Evolutionary conservation across 2,329 filamentous ascomycete species (phyloP), one percentile per base, ranked within the genome.

Genomic region (Catunica adiposa): DNA sequence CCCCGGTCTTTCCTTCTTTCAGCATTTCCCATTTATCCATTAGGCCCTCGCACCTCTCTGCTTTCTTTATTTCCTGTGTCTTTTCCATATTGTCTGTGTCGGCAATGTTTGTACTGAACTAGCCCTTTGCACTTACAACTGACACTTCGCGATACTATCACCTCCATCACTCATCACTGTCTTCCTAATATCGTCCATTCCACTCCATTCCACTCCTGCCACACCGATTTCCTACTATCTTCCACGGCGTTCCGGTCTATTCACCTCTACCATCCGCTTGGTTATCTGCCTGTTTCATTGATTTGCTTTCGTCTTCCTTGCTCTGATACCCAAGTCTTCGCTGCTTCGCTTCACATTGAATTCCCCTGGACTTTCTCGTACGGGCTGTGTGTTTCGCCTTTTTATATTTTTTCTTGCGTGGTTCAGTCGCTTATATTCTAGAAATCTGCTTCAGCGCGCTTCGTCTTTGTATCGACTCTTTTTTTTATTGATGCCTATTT

Each of bases 381-480:
- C 31, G 20, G 42, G 42, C 42, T 54, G 53, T 48, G 37, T 56
- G 26, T 56, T 47, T 53, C 42, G 40, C 40, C 51, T 53, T 52
- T 50, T 57, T 57, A n/a, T n/a, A n/a, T 37, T 14, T 38, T n/a
- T 38, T 8, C 37, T 8, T 23, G 34, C 25, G 26, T 44, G 29
- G 51, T 54, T 38, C 51, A 50, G 50, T 48, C 44, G 51, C 51
- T 57, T 54, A 57, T 54, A 54, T 50, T 53, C 51, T 54, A 57
- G 55, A 54, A 54, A 48, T 50, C 34, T 57, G 40, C 31, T 42
- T 51, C 44, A 54, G 51, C 51, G 55, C 55, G 55, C 22, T 57
- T 52, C 31, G 38, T 51, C 42, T 54, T 42, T 57, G 55, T 51
- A 56, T 56, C 55, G 47, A 47, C 55, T 56, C 50, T 52, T 57